Percentiles rank a stretch among this genome's conserved stretches.
Evolutionary conservation across 2,329 filamentous ascomycete genomes (phyloP).

Genomic region (Nothophaeocryptopus gaeumannii): DNA sequence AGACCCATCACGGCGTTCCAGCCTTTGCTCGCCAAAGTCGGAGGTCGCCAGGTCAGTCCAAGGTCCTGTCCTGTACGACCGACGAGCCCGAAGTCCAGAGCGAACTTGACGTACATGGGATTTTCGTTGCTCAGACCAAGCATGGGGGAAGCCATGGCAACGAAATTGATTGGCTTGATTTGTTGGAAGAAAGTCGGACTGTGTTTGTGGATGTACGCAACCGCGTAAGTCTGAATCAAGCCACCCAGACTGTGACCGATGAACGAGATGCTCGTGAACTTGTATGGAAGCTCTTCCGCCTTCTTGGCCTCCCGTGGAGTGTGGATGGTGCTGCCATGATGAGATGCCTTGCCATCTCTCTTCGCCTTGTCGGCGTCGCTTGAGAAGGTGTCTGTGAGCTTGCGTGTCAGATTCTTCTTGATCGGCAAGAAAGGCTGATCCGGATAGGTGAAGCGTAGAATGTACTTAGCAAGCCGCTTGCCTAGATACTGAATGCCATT

Average conservation of each 20-base stretch:
- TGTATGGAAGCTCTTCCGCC: conserved; percentile 61
- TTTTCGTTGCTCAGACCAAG: conserved; percentile 95
- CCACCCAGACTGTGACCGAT: conserved; percentile 89
- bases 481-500: conserved; percentile 95
- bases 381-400: conserved; percentile 49
- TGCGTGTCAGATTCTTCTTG: conserved; percentile 53
- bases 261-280: conserved; percentile 92
- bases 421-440: conserved; percentile 82
- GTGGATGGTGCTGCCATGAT: conserved; percentile 62
- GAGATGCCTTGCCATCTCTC: conserved; percentile 47
- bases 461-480: conserved; percentile 87
- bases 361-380: conserved; percentile 44
- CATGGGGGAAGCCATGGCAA: conserved; percentile 81
- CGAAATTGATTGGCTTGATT: conserved; percentile 86
- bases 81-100: conserved; percentile 90
- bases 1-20: conserved; percentile 87
- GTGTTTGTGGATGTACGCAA: conserved; percentile 95
- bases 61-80: conserved; percentile 95
- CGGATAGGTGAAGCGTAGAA: conserved; percentile 86
- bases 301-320: conserved; percentile 44
- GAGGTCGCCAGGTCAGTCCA: conserved; percentile 88
- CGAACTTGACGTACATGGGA: conserved; percentile 94
- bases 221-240: conserved; percentile 85
- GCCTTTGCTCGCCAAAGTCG: conserved; percentile 77
- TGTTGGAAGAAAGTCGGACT: conserved; percentile 84